Evolutionary conservation across 805 yeast genomes (phyloP).

Genomic region (Peterozyma toletana): DNA sequence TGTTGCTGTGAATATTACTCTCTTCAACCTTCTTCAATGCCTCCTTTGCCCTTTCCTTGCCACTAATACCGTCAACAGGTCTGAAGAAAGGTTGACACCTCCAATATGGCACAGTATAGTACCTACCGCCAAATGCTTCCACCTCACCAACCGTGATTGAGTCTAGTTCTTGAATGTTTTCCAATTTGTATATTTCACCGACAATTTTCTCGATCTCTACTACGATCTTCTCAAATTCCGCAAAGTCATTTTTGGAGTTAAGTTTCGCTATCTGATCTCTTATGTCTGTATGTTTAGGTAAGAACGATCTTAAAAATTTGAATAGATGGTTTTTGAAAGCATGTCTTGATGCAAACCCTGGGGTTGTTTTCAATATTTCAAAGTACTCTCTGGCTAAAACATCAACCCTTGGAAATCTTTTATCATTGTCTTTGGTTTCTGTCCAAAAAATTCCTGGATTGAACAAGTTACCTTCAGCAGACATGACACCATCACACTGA

Average conservation of each 20-base stretch:
- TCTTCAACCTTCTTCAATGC: slow-evolving; percentile 9
- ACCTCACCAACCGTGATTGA: slow-evolving; percentile 32
- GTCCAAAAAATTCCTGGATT: slow-evolving; percentile 89
- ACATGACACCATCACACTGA: slow-evolving; percentile 87
- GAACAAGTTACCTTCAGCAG: slow-evolving; percentile 91
- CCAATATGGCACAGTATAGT: slow-evolving; percentile 87
- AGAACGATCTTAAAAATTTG: slow-evolving; percentile 75
- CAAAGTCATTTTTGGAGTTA: slow-evolving; percentile 34
- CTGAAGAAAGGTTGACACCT: slow-evolving; percentile 94
- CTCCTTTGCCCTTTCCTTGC: slow-evolving; percentile 27
- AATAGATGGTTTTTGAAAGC: slow-evolving; percentile 93
- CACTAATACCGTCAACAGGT: slow-evolving; percentile 72
- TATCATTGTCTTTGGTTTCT: slow-evolving; percentile 41
- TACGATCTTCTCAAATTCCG: slow-evolving; percentile 43
- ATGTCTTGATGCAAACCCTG: slow-evolving; percentile 66
- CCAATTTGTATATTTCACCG: slow-evolving; percentile 40
- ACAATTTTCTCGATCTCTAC: slow-evolving; percentile 63
- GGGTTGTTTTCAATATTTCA: slow-evolving; percentile 60
- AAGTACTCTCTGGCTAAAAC: slow-evolving; percentile 76
- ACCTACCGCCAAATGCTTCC: slow-evolving; percentile 73
- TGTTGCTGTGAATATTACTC: too few relatives aligned
- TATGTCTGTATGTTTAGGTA: slow-evolving; percentile 69
- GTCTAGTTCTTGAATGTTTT: slow-evolving; percentile 51
- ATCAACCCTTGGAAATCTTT: slow-evolving; percentile 82
- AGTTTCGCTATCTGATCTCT: slow-evolving; percentile 61